Evolutionary conservation across 371 early-diverging fungal species (phyloP), one percentile per base, ranked within the genome.

Genomic region (Mortierella sp.): DNA sequence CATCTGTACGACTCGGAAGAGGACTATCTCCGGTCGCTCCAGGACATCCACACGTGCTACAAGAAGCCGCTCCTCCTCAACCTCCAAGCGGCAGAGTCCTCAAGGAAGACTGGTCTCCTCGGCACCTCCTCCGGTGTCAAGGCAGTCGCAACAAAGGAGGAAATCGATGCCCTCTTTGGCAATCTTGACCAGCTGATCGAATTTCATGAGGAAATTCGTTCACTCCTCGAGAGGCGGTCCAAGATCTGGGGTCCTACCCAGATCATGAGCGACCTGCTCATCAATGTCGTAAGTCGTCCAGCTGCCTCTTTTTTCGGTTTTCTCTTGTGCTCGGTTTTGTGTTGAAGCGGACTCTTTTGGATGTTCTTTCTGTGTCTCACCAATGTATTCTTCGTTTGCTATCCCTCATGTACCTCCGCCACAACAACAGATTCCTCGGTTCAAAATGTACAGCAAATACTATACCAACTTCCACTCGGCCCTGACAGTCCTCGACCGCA

Each of bases 211-310:
- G 71, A 63, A 0, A 71, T 82, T 41, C 77, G 82, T 2, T 48
- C 64, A 58, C 31, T 68, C 31, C 68, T 82, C 24, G 82, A 82
- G 44, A 53, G 26, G 8, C 82, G 82, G 24, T 77, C 82, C 71
- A 82, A 77, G 70, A 82, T 82, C 63, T 82, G 82, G 82, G 82
- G 82, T 1, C 82, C 82, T 6, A 74, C 77, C 16, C 82, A 82
- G 70, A 82, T 82, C 66, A 82, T 82, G 71, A 77, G 82, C 53
- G 82, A 82, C 50, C 53, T 82, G 43, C 53, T 82, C 24, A 52
- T 82, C 41, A 37, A 45, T 22, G 74, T 74, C 22, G 80, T 80
- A 76, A 53, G 76, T 72, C 4, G 24, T 47, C 7, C 29, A 50
- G 19, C n/a, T 22, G n/a, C 16, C 8, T 45, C 31, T 50, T 39